Percentiles rank a stretch among this genome's conserved stretches.
phyloP scores from a whole-genome alignment of 768 basidiomycete genomes.

The Hysterangium stoloniferum region DNA sequence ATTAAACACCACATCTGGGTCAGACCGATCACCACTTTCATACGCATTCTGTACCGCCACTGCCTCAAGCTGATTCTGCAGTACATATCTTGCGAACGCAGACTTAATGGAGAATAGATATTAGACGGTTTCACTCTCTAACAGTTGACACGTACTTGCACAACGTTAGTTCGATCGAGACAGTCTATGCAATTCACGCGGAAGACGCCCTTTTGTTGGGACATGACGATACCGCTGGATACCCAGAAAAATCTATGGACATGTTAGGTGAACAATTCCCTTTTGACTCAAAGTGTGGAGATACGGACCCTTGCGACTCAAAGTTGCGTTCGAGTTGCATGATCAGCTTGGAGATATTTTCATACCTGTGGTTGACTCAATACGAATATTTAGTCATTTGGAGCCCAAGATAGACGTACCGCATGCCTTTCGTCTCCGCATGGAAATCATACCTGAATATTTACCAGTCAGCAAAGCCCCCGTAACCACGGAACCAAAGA shows the following conservation, averaged over 20 bases:
- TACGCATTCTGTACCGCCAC: slow-evolving; percentile 56
- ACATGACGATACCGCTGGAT: slow-evolving; percentile 58
- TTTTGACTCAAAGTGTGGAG: too few relatives aligned
- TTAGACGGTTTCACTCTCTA: background rate
- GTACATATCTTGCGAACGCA: slow-evolving; percentile 79
- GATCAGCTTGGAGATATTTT: slow-evolving; percentile 80
- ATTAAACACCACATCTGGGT: slow-evolving; percentile 71
- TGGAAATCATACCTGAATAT: slow-evolving; percentile 75
- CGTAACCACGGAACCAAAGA: background rate
- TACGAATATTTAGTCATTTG: background rate
- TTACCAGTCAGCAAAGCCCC: background rate
- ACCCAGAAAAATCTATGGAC: slow-evolving; percentile 70
- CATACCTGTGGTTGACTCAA: slow-evolving; percentile 47
- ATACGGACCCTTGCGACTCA: slow-evolving; percentile 65
- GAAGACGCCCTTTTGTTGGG: slow-evolving; percentile 80
- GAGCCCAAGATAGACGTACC: slow-evolving; percentile 39
- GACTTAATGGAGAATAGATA: slow-evolving; percentile 44
- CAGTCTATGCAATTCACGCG: slow-evolving; percentile 95
- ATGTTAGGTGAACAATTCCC: too few relatives aligned
- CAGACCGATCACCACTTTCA: slow-evolving; percentile 41
- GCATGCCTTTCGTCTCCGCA: slow-evolving; percentile 90
- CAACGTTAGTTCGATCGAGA: slow-evolving; percentile 90
- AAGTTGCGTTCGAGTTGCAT: slow-evolving; percentile 64
- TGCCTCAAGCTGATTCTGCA: slow-evolving; percentile 67
- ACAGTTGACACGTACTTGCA: slow-evolving; percentile 47